Evolutionary conservation across 768 basidiomycete species (phyloP).

Genomic region (Collybia mongolica): DNA sequence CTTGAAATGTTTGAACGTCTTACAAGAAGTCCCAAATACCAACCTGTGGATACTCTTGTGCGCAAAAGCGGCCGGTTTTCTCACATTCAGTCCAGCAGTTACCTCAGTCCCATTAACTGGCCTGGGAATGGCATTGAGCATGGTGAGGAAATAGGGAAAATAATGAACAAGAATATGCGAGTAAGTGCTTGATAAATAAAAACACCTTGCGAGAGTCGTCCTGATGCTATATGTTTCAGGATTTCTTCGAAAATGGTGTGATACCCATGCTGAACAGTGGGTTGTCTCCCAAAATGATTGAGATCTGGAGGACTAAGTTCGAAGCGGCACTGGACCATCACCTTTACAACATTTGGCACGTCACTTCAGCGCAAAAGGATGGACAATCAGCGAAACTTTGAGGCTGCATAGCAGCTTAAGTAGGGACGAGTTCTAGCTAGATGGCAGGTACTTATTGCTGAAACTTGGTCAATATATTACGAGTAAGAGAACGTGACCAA

Average conservation of each 20-base stretch:
- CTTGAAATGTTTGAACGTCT: conserved; percentile 15
- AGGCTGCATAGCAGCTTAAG: too few species aligned
- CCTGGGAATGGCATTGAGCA: conserved; percentile 14
- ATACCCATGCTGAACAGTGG: conserved; percentile 5
- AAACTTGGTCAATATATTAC: too few species aligned
- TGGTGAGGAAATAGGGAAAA: conserved; percentile 14
- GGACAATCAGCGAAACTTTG: too few species aligned
- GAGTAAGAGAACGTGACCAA: too few species aligned
- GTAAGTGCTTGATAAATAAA: conserved; percentile 8
- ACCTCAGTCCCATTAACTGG: conserved; percentile 19
- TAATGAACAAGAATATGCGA: conserved; percentile 14
- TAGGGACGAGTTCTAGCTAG: too few species aligned
- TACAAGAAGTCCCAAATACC: conserved; percentile 14
- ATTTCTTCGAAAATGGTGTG: conserved; percentile 10
- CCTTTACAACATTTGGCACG: conserved; percentile 14
- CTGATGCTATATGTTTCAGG: background rate
- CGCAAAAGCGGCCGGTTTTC: conserved; percentile 1
- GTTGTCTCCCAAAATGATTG: conserved; percentile 9
- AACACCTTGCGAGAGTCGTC: background rate
- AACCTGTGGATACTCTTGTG: conserved; percentile 12
- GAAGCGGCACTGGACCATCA: conserved; percentile 9
- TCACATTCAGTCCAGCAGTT: conserved; percentile 5
- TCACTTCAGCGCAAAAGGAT: background rate
- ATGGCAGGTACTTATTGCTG: too few species aligned
- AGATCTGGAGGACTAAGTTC: conserved; percentile 12